Percentiles rank a stretch among this genome's conserved stretches.
Evolutionary conservation across 2,329 filamentous ascomycete genomes (phyloP).

Genomic region (Biscogniauxia mediterranea): DNA sequence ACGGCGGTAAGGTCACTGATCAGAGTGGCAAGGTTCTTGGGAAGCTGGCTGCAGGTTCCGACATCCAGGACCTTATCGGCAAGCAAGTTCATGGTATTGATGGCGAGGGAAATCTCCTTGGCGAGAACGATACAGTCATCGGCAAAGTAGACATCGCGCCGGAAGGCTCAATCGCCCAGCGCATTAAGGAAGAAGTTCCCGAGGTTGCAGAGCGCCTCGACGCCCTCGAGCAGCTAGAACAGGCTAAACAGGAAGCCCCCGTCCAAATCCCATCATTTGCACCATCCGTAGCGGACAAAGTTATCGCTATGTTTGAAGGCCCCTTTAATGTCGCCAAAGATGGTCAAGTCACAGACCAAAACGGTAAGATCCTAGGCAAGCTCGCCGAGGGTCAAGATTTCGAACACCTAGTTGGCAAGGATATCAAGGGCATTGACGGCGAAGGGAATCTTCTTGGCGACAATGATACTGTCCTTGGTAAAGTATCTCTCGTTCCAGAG

Average conservation of each 20-base stretch:
- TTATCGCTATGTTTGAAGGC: conserved; percentile 33
- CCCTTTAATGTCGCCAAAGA: conserved; percentile 44
- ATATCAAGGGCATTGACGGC: conserved; percentile 65
- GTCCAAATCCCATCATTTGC: conserved; percentile 33
- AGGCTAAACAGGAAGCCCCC: conserved; percentile 13
- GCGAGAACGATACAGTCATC: conserved; percentile 61
- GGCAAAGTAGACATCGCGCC: conserved; percentile 57
- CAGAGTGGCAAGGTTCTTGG: conserved; percentile 57
- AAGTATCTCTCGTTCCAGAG: conserved; percentile 51
- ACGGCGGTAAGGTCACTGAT: conserved; percentile 56
- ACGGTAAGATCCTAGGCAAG: conserved; percentile 38
- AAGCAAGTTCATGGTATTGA: conserved; percentile 66
- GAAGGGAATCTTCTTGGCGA: conserved; percentile 66
- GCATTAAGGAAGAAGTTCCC: conserved; percentile 29
- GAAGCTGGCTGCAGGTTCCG: conserved; percentile 32
- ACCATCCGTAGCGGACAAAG: conserved; percentile 32
- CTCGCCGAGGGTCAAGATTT: conserved; percentile 32
- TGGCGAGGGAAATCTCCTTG: conserved; percentile 62
- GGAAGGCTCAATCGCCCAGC: conserved; percentile 37
- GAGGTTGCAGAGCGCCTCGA: conserved; percentile 39
- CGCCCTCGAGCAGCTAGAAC: conserved; percentile 37
- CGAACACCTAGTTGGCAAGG: conserved; percentile 48
- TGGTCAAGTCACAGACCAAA: conserved; percentile 47
- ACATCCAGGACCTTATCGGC: conserved; percentile 45
- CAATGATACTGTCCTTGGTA: conserved; percentile 63